Conservation (phyloP, 805 yeast species). For the Brettanomyces sp. region DNA sequence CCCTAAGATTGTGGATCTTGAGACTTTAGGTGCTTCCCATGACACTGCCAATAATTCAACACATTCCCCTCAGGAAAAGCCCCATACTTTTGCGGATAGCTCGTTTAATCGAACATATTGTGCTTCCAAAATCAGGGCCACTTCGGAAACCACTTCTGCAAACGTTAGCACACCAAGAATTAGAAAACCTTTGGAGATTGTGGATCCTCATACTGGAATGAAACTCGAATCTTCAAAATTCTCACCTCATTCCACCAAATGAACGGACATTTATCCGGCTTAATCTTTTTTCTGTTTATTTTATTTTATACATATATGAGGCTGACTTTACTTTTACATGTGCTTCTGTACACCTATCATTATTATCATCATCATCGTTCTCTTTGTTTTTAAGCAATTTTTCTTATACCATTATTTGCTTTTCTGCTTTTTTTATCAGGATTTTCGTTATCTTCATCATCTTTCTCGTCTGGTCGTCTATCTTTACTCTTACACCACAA, state of each 20-base stretch:
- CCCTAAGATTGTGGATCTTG: constrained; percentile 30
- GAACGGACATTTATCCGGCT: background rate
- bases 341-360: no score
- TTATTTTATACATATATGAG: background rate
- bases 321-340: background rate
- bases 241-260: constrained; percentile 4
- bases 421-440: no score
- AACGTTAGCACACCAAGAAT: constrained; percentile 47
- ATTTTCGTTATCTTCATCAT: background rate
- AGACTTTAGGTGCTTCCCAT: constrained; percentile 16
- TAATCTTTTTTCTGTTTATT: background rate
- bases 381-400: no score
- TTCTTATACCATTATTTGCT: no score
- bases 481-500: background rate
- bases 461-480: background rate
- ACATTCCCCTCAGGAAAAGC: background rate
- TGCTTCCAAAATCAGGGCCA: background rate
- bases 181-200: constrained; percentile 51
- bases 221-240: constrained; percentile 44
- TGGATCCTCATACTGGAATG: constrained; percentile 53
- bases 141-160: constrained; percentile 26
- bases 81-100: no score
- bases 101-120: no score
- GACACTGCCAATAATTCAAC: background rate
- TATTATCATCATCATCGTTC: no score